These are phyloP conservation scores for Coniferiporia weirii DNA, from an alignment of 1,284 basidiomycete species.

Conservation along the genomic window DNA sequence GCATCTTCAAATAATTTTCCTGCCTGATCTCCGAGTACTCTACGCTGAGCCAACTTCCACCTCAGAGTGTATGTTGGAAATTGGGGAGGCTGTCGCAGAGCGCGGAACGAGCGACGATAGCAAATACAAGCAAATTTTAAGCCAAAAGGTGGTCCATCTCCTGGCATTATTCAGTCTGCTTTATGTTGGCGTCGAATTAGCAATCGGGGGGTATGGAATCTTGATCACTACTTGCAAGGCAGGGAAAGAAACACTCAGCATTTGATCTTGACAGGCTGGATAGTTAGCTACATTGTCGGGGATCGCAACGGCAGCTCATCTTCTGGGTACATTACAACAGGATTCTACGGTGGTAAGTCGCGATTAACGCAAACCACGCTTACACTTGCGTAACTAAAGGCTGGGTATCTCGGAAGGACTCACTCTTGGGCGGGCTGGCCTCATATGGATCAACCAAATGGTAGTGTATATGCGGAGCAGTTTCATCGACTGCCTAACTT, in stretches of 20 bases:
- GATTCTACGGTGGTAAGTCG: conserved; percentile 30
- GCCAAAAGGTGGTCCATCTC: conserved; percentile 22
- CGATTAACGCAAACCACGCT: not conserved
- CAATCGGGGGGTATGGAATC: conserved; percentile 23
- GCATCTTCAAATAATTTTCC: not conserved
- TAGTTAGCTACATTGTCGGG: conserved; percentile 31
- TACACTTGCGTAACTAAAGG: not conserved
- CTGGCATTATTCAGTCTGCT: conserved; percentile 26
- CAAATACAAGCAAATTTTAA: conserved; percentile 21
- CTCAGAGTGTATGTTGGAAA: conserved; percentile 12
- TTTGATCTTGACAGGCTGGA: conserved; percentile 26
- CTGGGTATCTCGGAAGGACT: conserved; percentile 28
- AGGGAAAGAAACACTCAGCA: not conserved
- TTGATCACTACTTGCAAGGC: not conserved
- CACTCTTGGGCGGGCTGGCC: conserved; percentile 37
- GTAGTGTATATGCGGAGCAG: conserved; percentile 24
- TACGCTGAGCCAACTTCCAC: not conserved
- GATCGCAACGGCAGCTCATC: conserved; percentile 27
- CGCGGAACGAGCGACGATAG: conserved; percentile 22
- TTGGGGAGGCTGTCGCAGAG: conserved; percentile 21
- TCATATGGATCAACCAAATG: conserved; percentile 47
- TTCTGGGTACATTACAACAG: conserved; percentile 30
- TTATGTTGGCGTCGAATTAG: conserved; percentile 28
- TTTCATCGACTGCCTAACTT: not conserved
- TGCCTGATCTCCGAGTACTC: not conserved